A percentile compares a stretch with the other conserved stretches of the same genome.
Evolutionary conservation across 495 filamentous ascomycete species (phyloP).

Genomic region (Aspergillus sparsus): DNA sequence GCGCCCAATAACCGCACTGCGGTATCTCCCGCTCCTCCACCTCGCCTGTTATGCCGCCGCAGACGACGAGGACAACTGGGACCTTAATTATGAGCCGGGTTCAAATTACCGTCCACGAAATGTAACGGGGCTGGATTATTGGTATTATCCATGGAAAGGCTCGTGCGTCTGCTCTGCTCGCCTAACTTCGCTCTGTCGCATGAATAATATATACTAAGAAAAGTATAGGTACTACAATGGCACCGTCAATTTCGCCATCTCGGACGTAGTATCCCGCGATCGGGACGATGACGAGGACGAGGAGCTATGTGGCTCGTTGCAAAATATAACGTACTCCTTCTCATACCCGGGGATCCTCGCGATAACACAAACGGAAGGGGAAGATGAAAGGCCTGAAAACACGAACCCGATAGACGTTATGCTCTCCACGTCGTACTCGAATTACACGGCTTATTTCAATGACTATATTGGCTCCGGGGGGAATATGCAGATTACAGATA

Average conservation of each 20-base stretch:
- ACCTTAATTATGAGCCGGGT: conserved; percentile 6
- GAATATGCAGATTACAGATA: background rate
- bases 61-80: conserved; percentile 4
- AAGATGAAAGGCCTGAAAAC: conserved; percentile 12
- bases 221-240: conserved; percentile 12
- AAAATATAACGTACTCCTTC: conserved; percentile 4
- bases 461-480: background rate
- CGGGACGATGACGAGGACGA: background rate
- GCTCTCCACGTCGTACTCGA: conserved; percentile 7
- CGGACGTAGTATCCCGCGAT: background rate
- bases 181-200: background rate
- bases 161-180: conserved; percentile 1
- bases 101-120: conserved; percentile 5
- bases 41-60: background rate
- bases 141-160: conserved; percentile 10
- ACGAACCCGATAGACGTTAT: conserved; percentile 8
- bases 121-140: conserved; percentile 13
- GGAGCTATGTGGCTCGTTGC: conserved; percentile 5
- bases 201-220: background rate
- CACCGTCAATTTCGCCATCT: conserved; percentile 9
- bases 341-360: conserved; percentile 5
- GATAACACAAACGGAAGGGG: conserved; percentile 7
- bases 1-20: background rate
- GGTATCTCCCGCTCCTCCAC: background rate
- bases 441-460: conserved; percentile 9